Base-by-base conservation (phyloP, 1,139 yeast species). In the Saccharomycopsis hybrid region DNA sequence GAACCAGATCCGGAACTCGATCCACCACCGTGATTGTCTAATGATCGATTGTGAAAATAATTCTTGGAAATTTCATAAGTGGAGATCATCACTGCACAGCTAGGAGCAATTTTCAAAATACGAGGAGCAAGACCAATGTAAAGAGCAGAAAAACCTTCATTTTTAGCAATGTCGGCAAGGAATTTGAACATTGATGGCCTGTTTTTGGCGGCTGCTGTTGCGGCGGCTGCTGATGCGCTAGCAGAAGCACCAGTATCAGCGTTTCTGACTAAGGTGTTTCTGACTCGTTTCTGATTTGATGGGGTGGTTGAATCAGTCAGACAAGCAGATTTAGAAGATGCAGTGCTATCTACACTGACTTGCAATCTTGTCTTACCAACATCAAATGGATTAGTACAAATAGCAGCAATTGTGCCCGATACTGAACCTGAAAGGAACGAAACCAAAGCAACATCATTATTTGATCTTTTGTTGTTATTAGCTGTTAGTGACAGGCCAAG, bases 71-170 rank as follows among this genome's bases (percentile, higher is more conserved):
- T 72, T 64, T 92, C 98, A 65, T 92, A 92, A 43, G 95, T 85
- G 2, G 97, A 87, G 48, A 92, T 90, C 99, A 92, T 94, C 38
- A 92, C 92, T 2, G 98, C 98, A 74, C 98, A 92, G 9, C 97
- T 85, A 2, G 98, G 98, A 0, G 97, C 96, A 41, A 92, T 85
- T 62, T 92, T 92, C 64, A 90, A 69, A 7, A 92, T 77, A 57
- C 99, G 74, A 0, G 97, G 97, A 2, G 79, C 73, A 41, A 89
- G 69, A 0, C 98, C 98, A 39, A 87, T 85, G 62, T 83, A 90
- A 24, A 92, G 69, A 0, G 97, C 94, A 3, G 73, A 62, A 13
- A 77, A 46, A 0, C 99, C 98, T 64, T 92, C 98, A 31, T 70
- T 75, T 58, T 65, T 73, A 53, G 78, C 72, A 41, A 92, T 90